These are phyloP conservation scores for Vigna angularis DNA, from an alignment of 306 rosid genomes.

Conservation along the genomic window DNA sequence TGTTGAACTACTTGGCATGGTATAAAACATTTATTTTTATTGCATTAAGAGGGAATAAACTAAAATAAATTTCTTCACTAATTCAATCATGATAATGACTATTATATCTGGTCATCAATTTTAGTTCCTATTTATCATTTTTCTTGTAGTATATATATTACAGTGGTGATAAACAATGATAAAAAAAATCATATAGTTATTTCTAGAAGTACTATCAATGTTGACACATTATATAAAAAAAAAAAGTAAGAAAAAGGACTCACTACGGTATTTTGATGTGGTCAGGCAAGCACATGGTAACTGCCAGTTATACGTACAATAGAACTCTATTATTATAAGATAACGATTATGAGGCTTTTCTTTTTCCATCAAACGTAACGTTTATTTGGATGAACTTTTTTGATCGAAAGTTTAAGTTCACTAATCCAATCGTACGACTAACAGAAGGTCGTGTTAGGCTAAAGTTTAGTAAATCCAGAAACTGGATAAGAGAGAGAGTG, in stretches of 20 bases:
- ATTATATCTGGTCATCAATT: too few species aligned
- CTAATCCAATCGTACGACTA: conserved; percentile 5
- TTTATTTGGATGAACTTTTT: conserved; percentile 18
- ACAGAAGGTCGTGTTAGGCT: neutral
- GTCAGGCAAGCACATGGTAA: conserved; percentile 16
- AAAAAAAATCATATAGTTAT: neutral
- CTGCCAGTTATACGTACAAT: conserved; percentile 18
- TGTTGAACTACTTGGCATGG: neutral
- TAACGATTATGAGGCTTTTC: neutral
- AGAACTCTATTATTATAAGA: neutral
- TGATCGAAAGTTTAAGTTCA: neutral
- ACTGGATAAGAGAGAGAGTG: conserved; percentile 1
- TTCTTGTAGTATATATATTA: neutral
- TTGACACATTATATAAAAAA: neutral
- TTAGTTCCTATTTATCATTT: too few species aligned
- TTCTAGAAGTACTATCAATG: neutral
- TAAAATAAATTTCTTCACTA: neutral
- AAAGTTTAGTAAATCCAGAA: conserved; percentile 26
- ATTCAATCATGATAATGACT: too few species aligned
- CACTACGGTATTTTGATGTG: conserved; percentile 1
- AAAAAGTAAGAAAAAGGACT: conserved; percentile 18
- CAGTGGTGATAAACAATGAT: neutral
- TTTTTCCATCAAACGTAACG: neutral
- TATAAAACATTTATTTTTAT: neutral
- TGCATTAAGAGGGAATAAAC: neutral